Evolutionary conservation across 2,329 filamentous ascomycete species (phyloP).

Genomic region (Colletotrichum zoysiae): DNA sequence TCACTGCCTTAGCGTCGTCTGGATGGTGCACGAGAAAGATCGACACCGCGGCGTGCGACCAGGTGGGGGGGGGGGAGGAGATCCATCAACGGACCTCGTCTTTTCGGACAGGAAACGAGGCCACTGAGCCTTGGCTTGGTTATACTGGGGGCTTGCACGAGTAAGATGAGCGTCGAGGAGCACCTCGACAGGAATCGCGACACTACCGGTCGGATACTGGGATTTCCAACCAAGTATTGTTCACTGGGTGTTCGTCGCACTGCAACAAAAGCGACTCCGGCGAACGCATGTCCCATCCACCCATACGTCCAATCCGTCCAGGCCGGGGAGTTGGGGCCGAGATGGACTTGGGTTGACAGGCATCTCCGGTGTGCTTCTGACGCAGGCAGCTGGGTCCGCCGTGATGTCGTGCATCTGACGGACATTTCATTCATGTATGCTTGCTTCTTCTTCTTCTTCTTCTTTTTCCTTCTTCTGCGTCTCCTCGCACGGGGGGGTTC

Average conservation of each 20-base stretch:
- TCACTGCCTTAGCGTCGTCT: conserved; percentile 6
- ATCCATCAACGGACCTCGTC: background rate
- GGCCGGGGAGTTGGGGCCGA: conserved; percentile 7
- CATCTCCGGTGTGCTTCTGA: background rate
- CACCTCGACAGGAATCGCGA: background rate
- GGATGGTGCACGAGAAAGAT: conserved; percentile 8
- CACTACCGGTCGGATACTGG: background rate
- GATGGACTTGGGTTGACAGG: conserved; percentile 1
- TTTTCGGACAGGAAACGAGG: background rate
- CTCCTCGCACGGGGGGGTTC: background rate
- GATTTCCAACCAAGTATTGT: background rate
- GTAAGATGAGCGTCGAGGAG: conserved; percentile 2
- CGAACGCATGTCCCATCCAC: background rate
- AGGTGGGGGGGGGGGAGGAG: no score
- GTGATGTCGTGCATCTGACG: conserved; percentile 36
- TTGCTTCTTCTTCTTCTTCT: background rate
- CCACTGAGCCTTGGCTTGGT: background rate
- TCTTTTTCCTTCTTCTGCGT: no score
- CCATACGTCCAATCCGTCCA: background rate
- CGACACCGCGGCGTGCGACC: conserved; percentile 11
- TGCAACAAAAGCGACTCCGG: background rate
- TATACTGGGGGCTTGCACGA: background rate
- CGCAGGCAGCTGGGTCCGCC: conserved; percentile 1
- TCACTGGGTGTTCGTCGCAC: conserved; percentile 25
- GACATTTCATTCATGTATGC: background rate